Evolutionary conservation across 352 stramenopile species (phyloP).

Genomic region (Stramenopiles sp.): DNA sequence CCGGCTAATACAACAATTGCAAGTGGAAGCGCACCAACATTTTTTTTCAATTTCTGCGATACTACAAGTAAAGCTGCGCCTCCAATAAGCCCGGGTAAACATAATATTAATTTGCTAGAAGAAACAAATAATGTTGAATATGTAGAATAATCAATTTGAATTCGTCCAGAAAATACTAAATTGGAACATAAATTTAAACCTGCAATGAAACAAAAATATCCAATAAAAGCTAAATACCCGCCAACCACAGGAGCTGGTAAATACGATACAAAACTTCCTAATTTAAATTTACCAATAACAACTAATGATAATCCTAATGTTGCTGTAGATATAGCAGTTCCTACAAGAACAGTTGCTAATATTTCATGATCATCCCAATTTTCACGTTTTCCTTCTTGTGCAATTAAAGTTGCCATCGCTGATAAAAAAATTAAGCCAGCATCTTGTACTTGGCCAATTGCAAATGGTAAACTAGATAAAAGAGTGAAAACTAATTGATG

Average conservation of each 20-base stretch:
- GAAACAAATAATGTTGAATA: not conserved
- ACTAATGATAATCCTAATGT: slow-evolving; percentile 75
- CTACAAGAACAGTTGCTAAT: slow-evolving; percentile 78
- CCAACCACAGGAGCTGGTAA: slow-evolving; percentile 87
- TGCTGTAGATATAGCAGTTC: slow-evolving; percentile 64
- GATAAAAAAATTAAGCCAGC: slow-evolving; percentile 92
- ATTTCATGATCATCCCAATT: slow-evolving; percentile 28
- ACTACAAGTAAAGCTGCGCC: not conserved
- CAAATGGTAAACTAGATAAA: slow-evolving; percentile 77
- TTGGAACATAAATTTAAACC: not conserved
- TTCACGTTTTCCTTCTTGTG: slow-evolving; percentile 38
- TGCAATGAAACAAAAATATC: slow-evolving; percentile 18
- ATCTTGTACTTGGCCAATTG: slow-evolving; percentile 93
- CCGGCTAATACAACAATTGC: slow-evolving; percentile 19
- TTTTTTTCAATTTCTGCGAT: slow-evolving; percentile 21
- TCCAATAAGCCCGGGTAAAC: not conserved
- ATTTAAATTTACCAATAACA: slow-evolving; percentile 67
- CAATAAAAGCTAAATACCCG: slow-evolving; percentile 91
- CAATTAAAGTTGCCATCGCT: slow-evolving; percentile 70
- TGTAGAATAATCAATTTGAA: not conserved
- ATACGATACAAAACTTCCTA: slow-evolving; percentile 83
- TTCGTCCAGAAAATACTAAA: not conserved
- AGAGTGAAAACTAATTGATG: slow-evolving; percentile 80
- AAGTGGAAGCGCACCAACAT: slow-evolving; percentile 40
- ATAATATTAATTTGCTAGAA: not conserved